Evolutionary conservation across 2,329 filamentous ascomycete species (phyloP).

Genomic region (Tolypocladium sp.): DNA sequence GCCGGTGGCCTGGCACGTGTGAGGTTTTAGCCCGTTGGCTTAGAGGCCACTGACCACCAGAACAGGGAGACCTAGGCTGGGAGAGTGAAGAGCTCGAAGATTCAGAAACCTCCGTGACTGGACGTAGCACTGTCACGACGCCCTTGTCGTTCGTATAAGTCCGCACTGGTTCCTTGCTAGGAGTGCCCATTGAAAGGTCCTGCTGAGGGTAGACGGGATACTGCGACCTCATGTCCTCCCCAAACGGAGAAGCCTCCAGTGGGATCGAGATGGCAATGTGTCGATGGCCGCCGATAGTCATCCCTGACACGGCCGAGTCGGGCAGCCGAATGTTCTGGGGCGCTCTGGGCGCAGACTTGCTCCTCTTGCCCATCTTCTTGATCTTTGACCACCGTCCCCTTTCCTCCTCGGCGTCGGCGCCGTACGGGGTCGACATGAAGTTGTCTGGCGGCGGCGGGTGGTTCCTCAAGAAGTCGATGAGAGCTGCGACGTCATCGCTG

Average conservation of each 20-base stretch:
- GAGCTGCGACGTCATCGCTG: slow-evolving; percentile 20
- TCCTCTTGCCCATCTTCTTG: slow-evolving; percentile 28
- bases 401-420: slow-evolving; percentile 16
- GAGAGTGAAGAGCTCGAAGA: background rate
- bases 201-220: slow-evolving; percentile 19
- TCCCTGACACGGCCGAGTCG: slow-evolving; percentile 46
- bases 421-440: slow-evolving; percentile 36
- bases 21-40: background rate
- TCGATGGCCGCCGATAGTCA: slow-evolving; percentile 41
- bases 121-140: slow-evolving; percentile 24
- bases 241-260: slow-evolving; percentile 36
- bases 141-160: slow-evolving; percentile 25
- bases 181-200: slow-evolving; percentile 4
- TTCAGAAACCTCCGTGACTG: slow-evolving; percentile 16
- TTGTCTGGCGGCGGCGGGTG: slow-evolving; percentile 39
- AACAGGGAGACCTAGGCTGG: background rate
- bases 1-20: slow-evolving; percentile 2
- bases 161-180: slow-evolving; percentile 12
- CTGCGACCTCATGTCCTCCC: slow-evolving; percentile 19
- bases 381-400: slow-evolving; percentile 32
- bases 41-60: background rate
- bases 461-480: slow-evolving; percentile 41
- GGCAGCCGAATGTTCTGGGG: slow-evolving; percentile 33
- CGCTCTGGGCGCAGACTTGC: slow-evolving; percentile 21
- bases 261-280: slow-evolving; percentile 56